Evolutionary conservation across 306 rosid species (phyloP).

Genomic region (Vachellia collinsii): DNA sequence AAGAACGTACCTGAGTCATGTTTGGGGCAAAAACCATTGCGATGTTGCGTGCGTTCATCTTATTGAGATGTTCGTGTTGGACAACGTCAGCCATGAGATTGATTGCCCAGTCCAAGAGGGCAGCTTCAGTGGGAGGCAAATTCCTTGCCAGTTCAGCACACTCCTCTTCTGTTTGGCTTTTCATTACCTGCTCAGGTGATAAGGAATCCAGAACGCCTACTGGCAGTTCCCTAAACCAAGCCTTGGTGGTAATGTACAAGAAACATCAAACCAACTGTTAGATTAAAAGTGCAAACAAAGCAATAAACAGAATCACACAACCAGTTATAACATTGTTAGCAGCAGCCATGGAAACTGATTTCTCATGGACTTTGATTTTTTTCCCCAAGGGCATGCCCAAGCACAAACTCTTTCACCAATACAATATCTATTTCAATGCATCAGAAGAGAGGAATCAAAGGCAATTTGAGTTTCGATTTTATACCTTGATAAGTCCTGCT

Average conservation of each 20-base stretch:
- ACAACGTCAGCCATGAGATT: conserved; percentile 91
- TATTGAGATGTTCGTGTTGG: conserved; percentile 65
- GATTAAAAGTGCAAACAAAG: not conserved
- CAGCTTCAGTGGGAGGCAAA: conserved; percentile 65
- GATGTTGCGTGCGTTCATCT: conserved; percentile 75
- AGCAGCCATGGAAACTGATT: conserved; percentile 9
- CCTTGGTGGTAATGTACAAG: conserved; percentile 42
- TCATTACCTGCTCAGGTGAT: conserved; percentile 70
- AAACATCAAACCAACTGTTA: conserved; percentile 23
- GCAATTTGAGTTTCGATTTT: not conserved
- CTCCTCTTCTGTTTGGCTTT: conserved; percentile 68
- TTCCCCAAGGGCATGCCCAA: no score
- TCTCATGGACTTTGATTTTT: no score
- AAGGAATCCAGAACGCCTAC: conserved; percentile 68
- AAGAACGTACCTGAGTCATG: conserved; percentile 71
- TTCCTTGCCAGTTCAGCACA: conserved; percentile 59
- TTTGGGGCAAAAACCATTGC: conserved; percentile 92
- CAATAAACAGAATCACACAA: not conserved
- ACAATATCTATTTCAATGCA: not conserved
- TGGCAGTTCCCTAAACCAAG: conserved; percentile 88
- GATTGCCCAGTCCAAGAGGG: conserved; percentile 78
- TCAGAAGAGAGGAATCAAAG: not conserved
- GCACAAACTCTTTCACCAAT: not conserved
- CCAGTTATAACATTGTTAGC: not conserved
- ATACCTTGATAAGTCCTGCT: conserved; percentile 81